A percentile compares a stretch with the other conserved stretches of the same genome.
phyloP scores from a whole-genome alignment of 208 protist species.

The Crithidia bombi region DNA sequence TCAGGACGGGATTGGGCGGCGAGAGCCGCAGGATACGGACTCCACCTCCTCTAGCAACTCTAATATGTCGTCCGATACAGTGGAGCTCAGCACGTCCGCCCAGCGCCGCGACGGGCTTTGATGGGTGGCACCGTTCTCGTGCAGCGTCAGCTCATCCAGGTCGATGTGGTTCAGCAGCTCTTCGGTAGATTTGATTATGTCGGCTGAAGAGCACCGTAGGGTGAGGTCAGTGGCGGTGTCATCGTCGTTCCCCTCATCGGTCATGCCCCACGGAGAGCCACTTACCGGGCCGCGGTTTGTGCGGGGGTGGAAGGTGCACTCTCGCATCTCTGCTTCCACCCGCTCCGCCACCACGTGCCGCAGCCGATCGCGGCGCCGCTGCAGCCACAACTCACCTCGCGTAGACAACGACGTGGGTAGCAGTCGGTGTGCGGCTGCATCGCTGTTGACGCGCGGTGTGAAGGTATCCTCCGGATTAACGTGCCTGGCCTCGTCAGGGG shows the following conservation, averaged over 20 bases:
- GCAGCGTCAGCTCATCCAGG: not conserved
- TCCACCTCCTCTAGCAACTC: constrained; percentile 23
- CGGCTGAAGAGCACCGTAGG: not conserved
- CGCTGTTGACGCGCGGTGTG: constrained; percentile 25
- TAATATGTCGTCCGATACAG: constrained; percentile 15
- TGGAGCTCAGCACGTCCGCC: constrained; percentile 3
- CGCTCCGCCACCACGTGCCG: constrained; percentile 21
- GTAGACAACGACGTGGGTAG: not conserved
- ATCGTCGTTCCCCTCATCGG: not conserved
- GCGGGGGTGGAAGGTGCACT: constrained; percentile 52
- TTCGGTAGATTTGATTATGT: constrained; percentile 20
- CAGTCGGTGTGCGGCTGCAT: not conserved
- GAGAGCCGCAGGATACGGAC: constrained; percentile 5
- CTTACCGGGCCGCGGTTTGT: constrained; percentile 12
- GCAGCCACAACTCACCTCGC: constrained; percentile 33
- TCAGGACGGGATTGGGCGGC: not conserved
- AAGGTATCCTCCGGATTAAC: constrained; percentile 32
- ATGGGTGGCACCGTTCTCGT: not conserved
- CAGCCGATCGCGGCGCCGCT: constrained; percentile 25
- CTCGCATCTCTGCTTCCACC: constrained; percentile 22
- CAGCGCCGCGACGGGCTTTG: not conserved
- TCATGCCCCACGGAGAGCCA: constrained; percentile 5
- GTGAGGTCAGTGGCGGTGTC: not conserved
- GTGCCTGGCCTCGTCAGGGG: not conserved
- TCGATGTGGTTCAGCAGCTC: constrained; percentile 21